These are phyloP conservation scores for Leccinum fuscescens DNA, from an alignment of 1,284 basidiomycete genomes.

Conservation along the genomic window DNA sequence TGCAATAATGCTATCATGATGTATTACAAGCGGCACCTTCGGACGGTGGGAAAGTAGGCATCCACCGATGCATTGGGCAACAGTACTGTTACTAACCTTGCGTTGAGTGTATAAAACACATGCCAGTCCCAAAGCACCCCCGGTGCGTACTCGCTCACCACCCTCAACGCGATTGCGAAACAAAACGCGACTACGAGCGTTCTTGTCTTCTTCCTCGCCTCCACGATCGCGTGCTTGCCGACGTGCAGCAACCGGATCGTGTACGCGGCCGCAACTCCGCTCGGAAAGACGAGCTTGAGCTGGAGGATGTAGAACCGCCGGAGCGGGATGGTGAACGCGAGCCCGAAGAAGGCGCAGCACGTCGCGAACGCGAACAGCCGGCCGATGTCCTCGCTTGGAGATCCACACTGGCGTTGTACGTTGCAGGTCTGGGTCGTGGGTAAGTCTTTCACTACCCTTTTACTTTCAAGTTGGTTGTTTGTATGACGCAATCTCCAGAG, in stretches of 20 bases:
- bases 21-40: no score
- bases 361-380: slow-evolving; percentile 57
- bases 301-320: slow-evolving; percentile 67
- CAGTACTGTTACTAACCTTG: no score
- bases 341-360: slow-evolving; percentile 41
- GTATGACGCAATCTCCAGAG: slow-evolving; percentile 46
- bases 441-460: slow-evolving; percentile 36
- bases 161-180: slow-evolving; percentile 53
- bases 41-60: no score
- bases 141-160: slow-evolving; percentile 59
- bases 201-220: slow-evolving; percentile 60
- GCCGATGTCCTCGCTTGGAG: slow-evolving; percentile 44
- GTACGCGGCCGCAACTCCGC: slow-evolving; percentile 66
- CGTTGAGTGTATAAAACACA: slow-evolving; percentile 1
- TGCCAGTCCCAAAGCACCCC: slow-evolving; percentile 31
- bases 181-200: slow-evolving; percentile 35
- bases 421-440: slow-evolving; percentile 96
- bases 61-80: no score
- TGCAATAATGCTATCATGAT: no score
- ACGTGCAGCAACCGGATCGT: slow-evolving; percentile 68
- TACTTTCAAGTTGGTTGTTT: not conserved
- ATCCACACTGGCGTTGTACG: slow-evolving; percentile 81
- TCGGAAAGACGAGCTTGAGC: slow-evolving; percentile 70
- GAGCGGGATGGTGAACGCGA: slow-evolving; percentile 53
- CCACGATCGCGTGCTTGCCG: slow-evolving; percentile 46